phyloP scores from a whole-genome alignment of 768 basidiomycete genomes.

The Termitomyces sp. region DNA sequence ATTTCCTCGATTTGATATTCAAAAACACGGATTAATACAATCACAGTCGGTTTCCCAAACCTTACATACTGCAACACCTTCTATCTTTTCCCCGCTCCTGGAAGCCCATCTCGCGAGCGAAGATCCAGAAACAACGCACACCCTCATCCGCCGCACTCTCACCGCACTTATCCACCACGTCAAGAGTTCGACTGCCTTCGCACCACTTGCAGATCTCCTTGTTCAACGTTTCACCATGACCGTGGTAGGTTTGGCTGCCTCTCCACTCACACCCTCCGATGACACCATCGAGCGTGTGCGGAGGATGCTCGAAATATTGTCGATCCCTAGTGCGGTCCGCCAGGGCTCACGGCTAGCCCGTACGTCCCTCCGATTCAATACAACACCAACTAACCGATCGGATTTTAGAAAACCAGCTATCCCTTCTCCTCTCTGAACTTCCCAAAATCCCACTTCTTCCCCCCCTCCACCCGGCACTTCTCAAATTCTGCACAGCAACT shows the following conservation, averaged over 20 bases:
- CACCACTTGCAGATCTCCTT: conserved; percentile 53
- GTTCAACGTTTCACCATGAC: conserved; percentile 35
- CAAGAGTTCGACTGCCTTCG: conserved; percentile 65
- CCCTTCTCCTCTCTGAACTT: conserved; percentile 31
- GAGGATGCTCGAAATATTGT: conserved; percentile 55
- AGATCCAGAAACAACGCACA: conserved; percentile 42
- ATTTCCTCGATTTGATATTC: conserved; percentile 10
- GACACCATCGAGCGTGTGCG: conserved; percentile 38
- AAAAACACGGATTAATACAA: conserved; percentile 6
- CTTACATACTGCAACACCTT: conserved; percentile 71
- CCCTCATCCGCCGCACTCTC: conserved; percentile 65
- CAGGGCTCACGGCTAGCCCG: conserved; percentile 68
- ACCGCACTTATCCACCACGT: conserved; percentile 86
- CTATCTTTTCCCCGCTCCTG: conserved; percentile 60
- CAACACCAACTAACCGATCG: neutral
- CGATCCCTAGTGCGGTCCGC: conserved; percentile 60
- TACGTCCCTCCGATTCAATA: conserved; percentile 30
- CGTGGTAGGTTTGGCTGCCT: conserved; percentile 20
- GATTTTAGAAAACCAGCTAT: conserved; percentile 34
- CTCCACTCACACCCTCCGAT: conserved; percentile 13
- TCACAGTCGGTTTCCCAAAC: conserved; percentile 77
- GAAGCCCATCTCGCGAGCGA: conserved; percentile 46
- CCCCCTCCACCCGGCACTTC: conserved; percentile 29
- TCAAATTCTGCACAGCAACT: conserved; percentile 39
- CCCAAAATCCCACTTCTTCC: conserved; percentile 27